A percentile compares a stretch with the other conserved stretches of the same genome.
These are phyloP conservation scores for Trichosporon coremiiforme DNA, from an alignment of 1,284 basidiomycete genomes.

Conservation along the genomic window DNA sequence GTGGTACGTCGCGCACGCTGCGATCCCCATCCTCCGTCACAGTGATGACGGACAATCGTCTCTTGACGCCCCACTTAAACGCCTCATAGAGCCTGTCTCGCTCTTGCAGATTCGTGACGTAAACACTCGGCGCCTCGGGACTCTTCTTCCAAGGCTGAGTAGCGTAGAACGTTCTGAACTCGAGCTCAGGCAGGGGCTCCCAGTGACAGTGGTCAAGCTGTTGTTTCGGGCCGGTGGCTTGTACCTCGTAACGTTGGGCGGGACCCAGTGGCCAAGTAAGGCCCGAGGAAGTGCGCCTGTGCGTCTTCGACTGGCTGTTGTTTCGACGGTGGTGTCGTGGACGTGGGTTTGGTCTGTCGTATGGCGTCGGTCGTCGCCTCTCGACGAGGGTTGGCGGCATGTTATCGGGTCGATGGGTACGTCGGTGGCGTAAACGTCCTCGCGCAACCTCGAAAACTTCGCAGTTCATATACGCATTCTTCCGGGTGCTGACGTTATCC, in stretches of 20 bases:
- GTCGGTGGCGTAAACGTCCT: background rate
- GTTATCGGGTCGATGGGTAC: background rate
- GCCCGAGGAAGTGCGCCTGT: background rate
- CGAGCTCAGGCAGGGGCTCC: background rate
- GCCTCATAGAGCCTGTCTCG: background rate
- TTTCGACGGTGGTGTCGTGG: background rate
- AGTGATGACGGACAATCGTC: background rate
- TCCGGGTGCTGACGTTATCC: background rate
- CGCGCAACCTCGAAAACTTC: background rate
- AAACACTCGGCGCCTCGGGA: background rate
- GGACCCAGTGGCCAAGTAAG: too few relatives aligned
- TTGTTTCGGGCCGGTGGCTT: background rate
- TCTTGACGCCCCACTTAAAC: background rate
- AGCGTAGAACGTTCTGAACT: background rate
- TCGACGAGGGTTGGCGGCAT: background rate
- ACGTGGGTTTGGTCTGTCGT: background rate
- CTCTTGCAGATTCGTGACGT: background rate
- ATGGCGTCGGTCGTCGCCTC: background rate
- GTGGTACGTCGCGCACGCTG: background rate
- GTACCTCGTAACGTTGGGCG: background rate
- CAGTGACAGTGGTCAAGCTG: background rate
- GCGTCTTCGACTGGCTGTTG: background rate
- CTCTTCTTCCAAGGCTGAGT: background rate
- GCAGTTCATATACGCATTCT: background rate
- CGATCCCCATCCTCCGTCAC: background rate